Evolutionary conservation across 2,329 filamentous ascomycete species (phyloP).

Genomic region (Xylariaceae sp.): DNA sequence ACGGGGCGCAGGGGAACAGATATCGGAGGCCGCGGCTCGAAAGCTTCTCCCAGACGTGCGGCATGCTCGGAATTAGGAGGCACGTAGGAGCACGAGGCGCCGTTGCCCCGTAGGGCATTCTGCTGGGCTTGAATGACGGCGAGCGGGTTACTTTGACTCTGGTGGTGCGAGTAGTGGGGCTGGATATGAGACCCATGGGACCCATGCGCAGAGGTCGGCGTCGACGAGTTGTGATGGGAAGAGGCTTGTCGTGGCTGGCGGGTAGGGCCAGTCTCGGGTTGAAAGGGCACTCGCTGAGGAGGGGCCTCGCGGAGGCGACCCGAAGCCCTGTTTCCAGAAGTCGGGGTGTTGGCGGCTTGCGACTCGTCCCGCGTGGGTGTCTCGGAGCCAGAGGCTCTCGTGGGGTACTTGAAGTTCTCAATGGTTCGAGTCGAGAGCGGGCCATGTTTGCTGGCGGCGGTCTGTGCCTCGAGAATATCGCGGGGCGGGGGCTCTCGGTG

Average conservation of each 20-base stretch:
- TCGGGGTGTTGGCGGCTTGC: constrained; percentile 40
- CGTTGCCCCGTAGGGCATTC: constrained; percentile 25
- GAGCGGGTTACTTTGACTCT: constrained; percentile 23
- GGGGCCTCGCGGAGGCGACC: constrained; percentile 73
- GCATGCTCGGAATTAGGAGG: constrained; percentile 48
- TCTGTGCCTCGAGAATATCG: constrained; percentile 71
- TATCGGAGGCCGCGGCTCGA: constrained; percentile 58
- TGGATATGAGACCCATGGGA: constrained; percentile 12
- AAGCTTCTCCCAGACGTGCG: constrained; percentile 56
- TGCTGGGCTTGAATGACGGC: constrained; percentile 25
- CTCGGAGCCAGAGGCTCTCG: constrained; percentile 50
- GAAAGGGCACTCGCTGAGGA: constrained; percentile 75
- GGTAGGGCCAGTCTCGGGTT: constrained; percentile 64
- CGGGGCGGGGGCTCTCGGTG: constrained; percentile 76
- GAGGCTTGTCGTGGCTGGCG: constrained; percentile 55
- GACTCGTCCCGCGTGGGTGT: constrained; percentile 54
- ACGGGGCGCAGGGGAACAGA: constrained; percentile 65
- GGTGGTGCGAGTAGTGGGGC: constrained; percentile 18
- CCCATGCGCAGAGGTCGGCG: constrained; percentile 17
- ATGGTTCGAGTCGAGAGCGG: constrained; percentile 69
- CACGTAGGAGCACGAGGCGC: constrained; percentile 37
- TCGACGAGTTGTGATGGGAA: constrained; percentile 31
- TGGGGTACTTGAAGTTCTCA: constrained; percentile 60
- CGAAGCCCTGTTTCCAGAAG: constrained; percentile 50
- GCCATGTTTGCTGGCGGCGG: constrained; percentile 76